Conservation (phyloP, 768 basidiomycete species). For the Phaeotremella skinneri region DNA sequence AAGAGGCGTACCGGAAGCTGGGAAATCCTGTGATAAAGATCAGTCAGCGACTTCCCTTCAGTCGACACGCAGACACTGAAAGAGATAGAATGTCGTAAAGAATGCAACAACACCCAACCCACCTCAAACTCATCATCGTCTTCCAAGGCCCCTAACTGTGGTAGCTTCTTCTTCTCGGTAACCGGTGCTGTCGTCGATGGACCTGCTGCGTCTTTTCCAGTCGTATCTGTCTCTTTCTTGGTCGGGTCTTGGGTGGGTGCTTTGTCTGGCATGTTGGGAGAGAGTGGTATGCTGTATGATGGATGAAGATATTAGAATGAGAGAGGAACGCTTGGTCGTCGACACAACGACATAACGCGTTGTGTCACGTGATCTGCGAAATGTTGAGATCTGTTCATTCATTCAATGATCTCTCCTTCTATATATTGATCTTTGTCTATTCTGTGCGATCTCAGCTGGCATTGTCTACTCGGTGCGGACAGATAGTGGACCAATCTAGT, state of each 20-base stretch:
- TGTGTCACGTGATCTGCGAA: not conserved
- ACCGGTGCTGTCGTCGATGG: constrained; percentile 9
- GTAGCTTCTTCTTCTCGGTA: constrained; percentile 52
- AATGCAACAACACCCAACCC: constrained; percentile 14
- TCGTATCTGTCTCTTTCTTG: constrained; percentile 10
- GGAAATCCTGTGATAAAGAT: constrained; percentile 64
- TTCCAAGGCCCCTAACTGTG: constrained; percentile 82
- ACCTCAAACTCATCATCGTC: constrained; percentile 92
- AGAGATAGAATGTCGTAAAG: not conserved
- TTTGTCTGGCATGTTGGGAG: constrained; percentile 17
- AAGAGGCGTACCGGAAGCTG: constrained; percentile 67
- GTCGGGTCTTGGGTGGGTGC: constrained; percentile 1
- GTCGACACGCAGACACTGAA: not conserved
- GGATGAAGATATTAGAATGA: not conserved
- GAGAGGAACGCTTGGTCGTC: not conserved
- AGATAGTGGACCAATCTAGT: no score
- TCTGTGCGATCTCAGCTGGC: not conserved
- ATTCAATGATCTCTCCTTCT: no score
- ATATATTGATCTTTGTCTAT: not conserved
- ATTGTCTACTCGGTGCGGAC: no score
- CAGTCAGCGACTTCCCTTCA: not conserved
- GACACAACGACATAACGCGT: not conserved
- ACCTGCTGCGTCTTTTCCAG: constrained; percentile 11
- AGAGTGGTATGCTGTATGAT: no score
- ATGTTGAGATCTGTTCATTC: not conserved